A percentile compares a stretch with the other conserved stretches of the same genome.
These are phyloP conservation scores for Trichoderma gamsii DNA, from an alignment of 495 filamentous ascomycete genomes.

Conservation along the genomic window DNA sequence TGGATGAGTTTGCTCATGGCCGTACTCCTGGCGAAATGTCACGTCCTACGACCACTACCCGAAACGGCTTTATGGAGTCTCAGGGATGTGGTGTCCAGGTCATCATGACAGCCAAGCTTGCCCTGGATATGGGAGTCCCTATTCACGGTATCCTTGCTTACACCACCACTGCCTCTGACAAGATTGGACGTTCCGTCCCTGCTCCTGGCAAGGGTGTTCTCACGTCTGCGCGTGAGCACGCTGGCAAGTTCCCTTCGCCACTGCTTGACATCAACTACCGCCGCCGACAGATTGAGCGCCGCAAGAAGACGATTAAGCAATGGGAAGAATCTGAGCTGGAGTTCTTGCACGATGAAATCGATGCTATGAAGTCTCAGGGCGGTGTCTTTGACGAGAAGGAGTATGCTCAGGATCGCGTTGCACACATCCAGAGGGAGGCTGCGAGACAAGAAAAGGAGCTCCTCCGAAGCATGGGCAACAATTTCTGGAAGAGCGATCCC, in stretches of 20 bases:
- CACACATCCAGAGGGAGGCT: slow-evolving; percentile 85
- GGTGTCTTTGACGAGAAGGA: slow-evolving; percentile 66
- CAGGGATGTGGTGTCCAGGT: slow-evolving; percentile 97
- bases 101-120: slow-evolving; percentile 94
- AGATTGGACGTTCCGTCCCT: slow-evolving; percentile 95
- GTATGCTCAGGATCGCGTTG: slow-evolving; percentile 77
- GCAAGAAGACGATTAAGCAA: slow-evolving; percentile 83
- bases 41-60: slow-evolving; percentile 88
- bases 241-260: slow-evolving; percentile 87
- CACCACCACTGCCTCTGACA: slow-evolving; percentile 97
- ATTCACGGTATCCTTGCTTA: slow-evolving; percentile 93
- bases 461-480: slow-evolving; percentile 85
- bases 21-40: slow-evolving; percentile 98
- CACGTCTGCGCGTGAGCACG: slow-evolving; percentile 90
- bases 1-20: slow-evolving; percentile 91
- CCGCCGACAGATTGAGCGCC: slow-evolving; percentile 85
- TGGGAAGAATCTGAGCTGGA: slow-evolving; percentile 94
- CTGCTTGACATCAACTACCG: slow-evolving; percentile 96
- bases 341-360: slow-evolving; percentile 84
- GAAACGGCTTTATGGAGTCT: slow-evolving; percentile 99
- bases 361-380: slow-evolving; percentile 80
- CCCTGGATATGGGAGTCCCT: slow-evolving; percentile 96
- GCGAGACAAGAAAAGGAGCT: slow-evolving; percentile 86
- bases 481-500: slow-evolving; percentile 94
- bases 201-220: slow-evolving; percentile 95